Evolutionary conservation across 257 asterid genomes (phyloP), one percentile per base, ranked within the genome.

Genomic region (Handroanthus guayacan): DNA sequence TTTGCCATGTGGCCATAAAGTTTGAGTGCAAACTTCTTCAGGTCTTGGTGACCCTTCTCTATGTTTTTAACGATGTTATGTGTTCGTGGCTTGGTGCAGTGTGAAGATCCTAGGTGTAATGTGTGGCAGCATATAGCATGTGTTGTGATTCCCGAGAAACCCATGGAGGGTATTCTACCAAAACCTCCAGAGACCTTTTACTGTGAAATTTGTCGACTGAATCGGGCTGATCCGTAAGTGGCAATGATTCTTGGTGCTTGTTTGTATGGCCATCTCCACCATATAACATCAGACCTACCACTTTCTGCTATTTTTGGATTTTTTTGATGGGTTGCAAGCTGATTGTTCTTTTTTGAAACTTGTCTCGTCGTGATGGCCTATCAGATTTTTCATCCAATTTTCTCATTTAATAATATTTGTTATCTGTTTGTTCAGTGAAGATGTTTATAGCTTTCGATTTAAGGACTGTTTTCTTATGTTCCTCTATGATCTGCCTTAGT

Each of bases 171-270:
- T 76, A 83, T 81, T 71, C 72, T 84, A 72, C 97, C 90, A 66
- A 74, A 77, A 76, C 89, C 89, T 5, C 97, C 98, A 2, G 96
- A 88, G 61, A 77, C 69, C 39, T 96, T 95, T 88, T 91, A 86
- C 88, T 96, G 99, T 87, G 98, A 93, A 81, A 78, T 91, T 62
- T 96, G 99, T 81, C 89, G 99, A 82, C 83, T 96, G 77, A 86
- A 47, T 70, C 91, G 95, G 14, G 98, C 99, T 78, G 99, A 96
- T 69, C 99, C 99, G 99, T 96, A 88, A 90, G 99, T 90, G 75
- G 60, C 80, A 47, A 13, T 77, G 50, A 63, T 76, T 71, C 65
- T 39, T n/a, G 20, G 62, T 18, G 17, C 75, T 72, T 62, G 5
- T 4, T 39, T 41, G 45, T 56, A 48, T 63, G 66, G 48, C 41